Base-by-base conservation (phyloP, 2,329 filamentous ascomycete genomes). In the Colletotrichum sp. region DNA sequence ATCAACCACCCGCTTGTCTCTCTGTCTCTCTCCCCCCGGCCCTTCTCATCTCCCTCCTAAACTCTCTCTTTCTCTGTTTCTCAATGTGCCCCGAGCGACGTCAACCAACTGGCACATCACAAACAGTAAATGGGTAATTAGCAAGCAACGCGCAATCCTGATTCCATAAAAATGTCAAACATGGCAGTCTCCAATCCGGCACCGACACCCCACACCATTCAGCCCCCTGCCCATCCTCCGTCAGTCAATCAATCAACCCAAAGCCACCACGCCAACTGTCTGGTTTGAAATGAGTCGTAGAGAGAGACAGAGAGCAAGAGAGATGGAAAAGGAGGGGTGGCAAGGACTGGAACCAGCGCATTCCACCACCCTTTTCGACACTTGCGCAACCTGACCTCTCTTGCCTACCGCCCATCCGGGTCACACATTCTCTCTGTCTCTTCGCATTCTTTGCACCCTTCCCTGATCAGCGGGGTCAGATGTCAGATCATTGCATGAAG, bases 401-500 rank as follows among this genome's bases (percentile, higher is more conserved):
- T 26, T 30, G 30, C 64, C 44, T 57, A 55, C 65, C 65, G 44
- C 65, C 65, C 44, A 24, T 55, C 44, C n/a, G 44, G 65, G 44
- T 34, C 44, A 57, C 63, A 21, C 63, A 66, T 15, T 39, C n/a
- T 39, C n/a, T 30, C 69, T 30, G 26, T 60, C 52, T 21, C 18
- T 44, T 49, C 24, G n/a, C 28, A 57, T 30, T 15, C 36, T 34
- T n/a, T 13, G 26, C 28, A 18, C 32, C 28, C 49, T 24, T 60
- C 55, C 34, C 36, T 72, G 72, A 63, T 57, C 69, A 66, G 69
- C 72, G 55, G 68, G 55, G 62, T 68, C 69, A 63, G 39, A 75
- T 72, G 72, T 72, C 72, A 75, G 72, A 75, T 72, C 72, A 67
- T 66, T 67, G 69, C 72, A 75, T 67, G 72, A 75, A 62, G 59